Conservation (phyloP, 352 stramenopile genomes). For the Peronospora tabacina region DNA sequence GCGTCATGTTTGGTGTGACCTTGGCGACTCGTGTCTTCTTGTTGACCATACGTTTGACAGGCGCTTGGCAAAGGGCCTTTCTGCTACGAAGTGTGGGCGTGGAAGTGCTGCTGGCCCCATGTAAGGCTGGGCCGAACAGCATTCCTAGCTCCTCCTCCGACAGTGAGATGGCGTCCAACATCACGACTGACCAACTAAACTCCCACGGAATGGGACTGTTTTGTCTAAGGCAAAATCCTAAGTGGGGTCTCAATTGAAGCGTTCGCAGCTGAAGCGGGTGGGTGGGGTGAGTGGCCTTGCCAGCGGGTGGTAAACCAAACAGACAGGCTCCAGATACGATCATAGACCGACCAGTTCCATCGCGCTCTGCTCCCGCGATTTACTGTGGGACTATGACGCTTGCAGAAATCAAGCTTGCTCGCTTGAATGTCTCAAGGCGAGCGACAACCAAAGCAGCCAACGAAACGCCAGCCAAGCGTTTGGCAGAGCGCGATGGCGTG, state of each 20-base stretch:
- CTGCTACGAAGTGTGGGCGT: slow-evolving; percentile 3
- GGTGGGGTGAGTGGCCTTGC: slow-evolving; percentile 13
- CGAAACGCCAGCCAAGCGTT: slow-evolving; percentile 1
- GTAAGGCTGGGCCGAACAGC: slow-evolving; percentile 23
- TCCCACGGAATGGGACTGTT: slow-evolving; percentile 2
- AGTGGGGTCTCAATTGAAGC: slow-evolving; percentile 29
- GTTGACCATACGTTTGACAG: slow-evolving; percentile 10
- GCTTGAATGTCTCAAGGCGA: slow-evolving; percentile 2
- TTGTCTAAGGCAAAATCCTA: slow-evolving; percentile 22
- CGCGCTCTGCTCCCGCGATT: slow-evolving; percentile 2
- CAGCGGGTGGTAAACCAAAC: slow-evolving; percentile 12
- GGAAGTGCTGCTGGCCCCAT: slow-evolving; percentile 5
- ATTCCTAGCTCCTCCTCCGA: slow-evolving; percentile 30
- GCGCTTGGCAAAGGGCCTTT: slow-evolving; percentile 8
- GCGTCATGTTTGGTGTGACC: slow-evolving; percentile 7
- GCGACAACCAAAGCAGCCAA: slow-evolving; percentile 16
- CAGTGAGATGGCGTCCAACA: slow-evolving; percentile 22
- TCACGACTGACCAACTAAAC: slow-evolving; percentile 1
- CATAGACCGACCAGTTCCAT: slow-evolving; percentile 21
- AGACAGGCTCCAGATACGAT: slow-evolving; percentile 20
- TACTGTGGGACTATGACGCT: slow-evolving; percentile 21
- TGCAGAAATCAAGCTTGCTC: slow-evolving; percentile 23
- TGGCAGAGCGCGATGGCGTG: slow-evolving; percentile 10
- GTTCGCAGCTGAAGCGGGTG: slow-evolving; percentile 21
- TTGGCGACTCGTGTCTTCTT: slow-evolving; percentile 1